Evolutionary conservation across 2,329 filamentous ascomycete genomes (phyloP).

Genomic region (Sporothrix humicola): DNA sequence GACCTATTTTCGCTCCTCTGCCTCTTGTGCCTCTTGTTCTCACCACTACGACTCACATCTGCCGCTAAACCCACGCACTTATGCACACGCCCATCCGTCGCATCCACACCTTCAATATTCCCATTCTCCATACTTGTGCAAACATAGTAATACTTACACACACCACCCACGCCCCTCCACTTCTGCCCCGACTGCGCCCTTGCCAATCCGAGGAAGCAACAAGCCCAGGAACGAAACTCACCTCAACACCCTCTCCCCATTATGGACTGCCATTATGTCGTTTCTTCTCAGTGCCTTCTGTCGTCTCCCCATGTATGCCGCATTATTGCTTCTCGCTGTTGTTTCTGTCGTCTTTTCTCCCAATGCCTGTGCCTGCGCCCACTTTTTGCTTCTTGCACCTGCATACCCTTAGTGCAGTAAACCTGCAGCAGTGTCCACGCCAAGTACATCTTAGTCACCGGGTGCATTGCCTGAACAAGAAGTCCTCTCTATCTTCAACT

Average conservation of each 20-base stretch:
- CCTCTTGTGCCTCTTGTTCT: slow-evolving; percentile 17
- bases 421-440: slow-evolving; percentile 41
- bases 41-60: slow-evolving; percentile 22
- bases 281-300: not conserved
- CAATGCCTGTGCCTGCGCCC: slow-evolving; percentile 34
- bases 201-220: slow-evolving; percentile 23
- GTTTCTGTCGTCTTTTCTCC: not conserved
- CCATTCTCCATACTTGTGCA: slow-evolving; percentile 20
- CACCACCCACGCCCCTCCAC: slow-evolving; percentile 16
- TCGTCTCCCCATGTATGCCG: not conserved
- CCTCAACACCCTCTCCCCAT: not conserved
- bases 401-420: slow-evolving; percentile 35
- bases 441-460: slow-evolving; percentile 37
- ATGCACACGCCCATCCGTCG: slow-evolving; percentile 33
- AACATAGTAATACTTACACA: slow-evolving; percentile 9
- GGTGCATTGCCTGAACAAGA: slow-evolving; percentile 37
- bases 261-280: not conserved
- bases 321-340: not conserved
- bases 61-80: slow-evolving; percentile 31
- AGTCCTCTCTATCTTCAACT: slow-evolving; percentile 30
- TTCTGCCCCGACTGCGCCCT: slow-evolving; percentile 28
- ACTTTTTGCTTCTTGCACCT: slow-evolving; percentile 37
- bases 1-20: slow-evolving; percentile 21
- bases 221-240: slow-evolving; percentile 30
- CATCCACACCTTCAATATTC: slow-evolving; percentile 28